Base-by-base conservation (phyloP, 768 basidiomycete genomes). In the Boletus eberwhitei region DNA sequence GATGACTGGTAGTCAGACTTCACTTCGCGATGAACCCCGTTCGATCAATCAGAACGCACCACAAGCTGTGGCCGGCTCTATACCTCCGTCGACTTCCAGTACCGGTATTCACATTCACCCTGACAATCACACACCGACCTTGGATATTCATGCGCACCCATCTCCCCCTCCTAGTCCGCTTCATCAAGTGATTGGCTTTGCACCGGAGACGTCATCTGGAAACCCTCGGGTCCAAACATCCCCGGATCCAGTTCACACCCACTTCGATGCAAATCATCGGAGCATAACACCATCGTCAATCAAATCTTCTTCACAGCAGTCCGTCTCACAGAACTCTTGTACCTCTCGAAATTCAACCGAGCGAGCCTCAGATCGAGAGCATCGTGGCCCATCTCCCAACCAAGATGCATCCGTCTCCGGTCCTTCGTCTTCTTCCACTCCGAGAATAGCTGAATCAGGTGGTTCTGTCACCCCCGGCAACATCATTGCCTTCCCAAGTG, bases 291-390 rank as follows among this genome's bases (percentile, higher is more conserved):
- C 59, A 2, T 38, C 19, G 29, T 64, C 59, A 40, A 11, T 39
- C 9, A 56, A 29, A 22, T 66, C 63, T 31, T 65, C 63, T 38
- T 65, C 63, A 5, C 51, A 35, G 37, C 4, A 12, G 5, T 62
- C 65, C 3, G 9, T 41, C 24, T 64, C 67, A 8, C 58, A 37
- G 31, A 49, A n/a, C 12, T 65, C 67, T 4, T 31, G 0, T 17
- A 41, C 38, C 46, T 61, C 64, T 55, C 38, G 37, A 50, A 50
- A 24, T 19, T 66, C 68, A 3, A 21, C n/a, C 21, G 68, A 64
- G 11, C 64, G 64, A 32, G 47, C 55, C 1, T 64, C 67, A 17
- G 65, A 64, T 47, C 64, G 63, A 43, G 52, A 40, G 8, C 51
- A 69, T 39, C 59, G 2, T 22, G 69, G 63, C 8, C 51, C 57